These are phyloP conservation scores for Aspergillus sp. DNA, from an alignment of 2,329 filamentous ascomycete genomes.

Conservation along the genomic window DNA sequence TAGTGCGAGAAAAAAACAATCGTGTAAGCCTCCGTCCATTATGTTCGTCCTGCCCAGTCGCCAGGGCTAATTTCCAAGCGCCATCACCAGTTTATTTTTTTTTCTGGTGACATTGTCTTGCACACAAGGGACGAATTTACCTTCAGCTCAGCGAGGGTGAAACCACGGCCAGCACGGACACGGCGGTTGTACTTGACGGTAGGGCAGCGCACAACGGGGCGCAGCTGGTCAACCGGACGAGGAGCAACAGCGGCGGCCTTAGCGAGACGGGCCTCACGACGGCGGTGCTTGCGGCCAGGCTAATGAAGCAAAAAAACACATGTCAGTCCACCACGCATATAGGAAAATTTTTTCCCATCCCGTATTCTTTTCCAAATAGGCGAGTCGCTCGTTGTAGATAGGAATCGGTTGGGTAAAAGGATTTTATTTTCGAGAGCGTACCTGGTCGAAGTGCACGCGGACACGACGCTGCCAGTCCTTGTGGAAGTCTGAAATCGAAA, in stretches of 20 bases:
- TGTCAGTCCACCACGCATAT: slow-evolving; percentile 34
- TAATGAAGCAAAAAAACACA: slow-evolving; percentile 50
- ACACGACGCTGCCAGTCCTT: slow-evolving; percentile 99
- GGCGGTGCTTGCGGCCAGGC: slow-evolving; percentile 94
- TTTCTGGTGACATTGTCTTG: neutral
- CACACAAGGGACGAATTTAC: slow-evolving; percentile 54
- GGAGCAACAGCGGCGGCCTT: slow-evolving; percentile 96
- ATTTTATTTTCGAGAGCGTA: slow-evolving; percentile 56
- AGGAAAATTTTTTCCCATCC: slow-evolving; percentile 18
- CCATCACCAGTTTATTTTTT: neutral
- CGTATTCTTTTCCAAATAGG: slow-evolving; percentile 7
- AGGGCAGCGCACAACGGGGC: slow-evolving; percentile 95
- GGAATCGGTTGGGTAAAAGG: slow-evolving; percentile 16
- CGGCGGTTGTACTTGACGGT: slow-evolving; percentile 99
- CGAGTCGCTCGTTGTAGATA: slow-evolving; percentile 15
- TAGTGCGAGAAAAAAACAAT: slow-evolving; percentile 26
- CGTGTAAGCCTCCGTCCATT: slow-evolving; percentile 19
- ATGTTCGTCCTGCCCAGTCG: neutral
- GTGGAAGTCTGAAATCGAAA: slow-evolving; percentile 74
- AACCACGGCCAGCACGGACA: slow-evolving; percentile 93
- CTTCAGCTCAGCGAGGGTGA: slow-evolving; percentile 97
- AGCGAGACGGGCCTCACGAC: slow-evolving; percentile 84
- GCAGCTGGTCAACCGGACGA: slow-evolving; percentile 94
- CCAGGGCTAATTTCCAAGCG: neutral
- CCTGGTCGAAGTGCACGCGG: slow-evolving; percentile 99